Percentiles rank a stretch among this genome's conserved stretches.
phyloP scores from a whole-genome alignment of 345 rosid species.

The Pugionium dolabratum region DNA sequence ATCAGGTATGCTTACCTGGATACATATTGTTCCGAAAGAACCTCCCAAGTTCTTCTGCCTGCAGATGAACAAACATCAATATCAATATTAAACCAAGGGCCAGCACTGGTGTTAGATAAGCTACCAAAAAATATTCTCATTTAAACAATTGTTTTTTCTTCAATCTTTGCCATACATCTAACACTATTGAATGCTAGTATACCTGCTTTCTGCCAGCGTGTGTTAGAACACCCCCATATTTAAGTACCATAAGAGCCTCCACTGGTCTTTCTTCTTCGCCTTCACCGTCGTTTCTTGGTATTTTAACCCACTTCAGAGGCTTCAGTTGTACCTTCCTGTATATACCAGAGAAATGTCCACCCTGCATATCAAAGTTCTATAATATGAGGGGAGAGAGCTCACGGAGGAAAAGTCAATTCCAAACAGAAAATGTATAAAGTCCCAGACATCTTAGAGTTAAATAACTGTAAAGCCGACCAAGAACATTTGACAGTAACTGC shows the following conservation, averaged over 20 bases:
- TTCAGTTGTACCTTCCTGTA: conserved; percentile 98
- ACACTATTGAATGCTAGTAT: conserved; percentile 14
- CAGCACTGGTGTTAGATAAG: conserved; percentile 6
- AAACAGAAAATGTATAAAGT: conserved; percentile 19
- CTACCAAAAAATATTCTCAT: conserved; percentile 12
- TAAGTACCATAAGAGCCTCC: conserved; percentile 98
- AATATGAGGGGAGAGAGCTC: conserved; percentile 13
- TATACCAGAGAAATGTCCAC: conserved; percentile 98
- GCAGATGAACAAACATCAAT: conserved; percentile 38
- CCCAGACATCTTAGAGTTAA: conserved; percentile 2
- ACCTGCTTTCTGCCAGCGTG: conserved; percentile 99
- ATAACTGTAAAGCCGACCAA: not conserved
- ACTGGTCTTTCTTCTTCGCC: conserved; percentile 94
- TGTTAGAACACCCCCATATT: conserved; percentile 99
- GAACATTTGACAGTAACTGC: conserved; percentile 9
- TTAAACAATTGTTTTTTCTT: not conserved
- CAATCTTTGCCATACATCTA: not conserved
- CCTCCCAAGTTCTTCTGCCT: conserved; percentile 99
- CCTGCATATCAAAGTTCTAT: conserved; percentile 50
- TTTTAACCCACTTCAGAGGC: conserved; percentile 94
- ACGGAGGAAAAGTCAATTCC: conserved; percentile 14
- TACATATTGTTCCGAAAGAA: conserved; percentile 95
- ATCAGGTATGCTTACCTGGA: conserved; percentile 62
- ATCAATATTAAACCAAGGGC: not conserved
- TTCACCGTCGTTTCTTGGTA: conserved; percentile 69